Evolutionary conservation across 441 rosid species (phyloP).

Genomic region (Erodium texanum): DNA sequence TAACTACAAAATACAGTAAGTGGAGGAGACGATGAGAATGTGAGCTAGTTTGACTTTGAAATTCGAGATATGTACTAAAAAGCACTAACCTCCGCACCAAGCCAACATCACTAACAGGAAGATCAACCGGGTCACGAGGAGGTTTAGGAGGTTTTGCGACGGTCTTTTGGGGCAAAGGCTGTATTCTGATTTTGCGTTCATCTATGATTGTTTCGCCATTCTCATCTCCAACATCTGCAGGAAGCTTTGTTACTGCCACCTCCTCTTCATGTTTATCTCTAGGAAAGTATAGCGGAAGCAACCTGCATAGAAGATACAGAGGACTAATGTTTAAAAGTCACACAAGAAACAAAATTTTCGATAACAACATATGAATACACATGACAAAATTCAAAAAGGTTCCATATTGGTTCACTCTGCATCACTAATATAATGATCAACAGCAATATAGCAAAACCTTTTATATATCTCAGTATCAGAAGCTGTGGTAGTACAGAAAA

Average conservation of each 20-base stretch:
- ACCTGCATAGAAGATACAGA: slow-evolving; percentile 36
- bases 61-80: background rate
- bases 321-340: slow-evolving; percentile 17
- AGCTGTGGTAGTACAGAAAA: slow-evolving; percentile 79
- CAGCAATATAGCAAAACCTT: slow-evolving; percentile 35
- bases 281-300: slow-evolving; percentile 96
- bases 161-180: slow-evolving; percentile 80
- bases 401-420: background rate
- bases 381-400: background rate
- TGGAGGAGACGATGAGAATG: background rate
- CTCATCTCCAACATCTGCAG: slow-evolving; percentile 98
- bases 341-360: background rate
- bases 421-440: slow-evolving; percentile 13
- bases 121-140: slow-evolving; percentile 42
- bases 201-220: slow-evolving; percentile 95
- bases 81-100: slow-evolving; percentile 75
- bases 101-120: slow-evolving; percentile 76
- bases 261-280: slow-evolving; percentile 96
- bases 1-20: background rate
- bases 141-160: slow-evolving; percentile 44
- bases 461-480: slow-evolving; percentile 78
- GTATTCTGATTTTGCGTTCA: slow-evolving; percentile 95
- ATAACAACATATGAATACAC: background rate
- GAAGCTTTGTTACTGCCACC: slow-evolving; percentile 86
- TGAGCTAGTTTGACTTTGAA: too few species aligned